Evolutionary conservation across 306 rosid genomes (phyloP), one percentile per base, ranked within the genome.

Genomic region (Cyamopsis tetragonoloba): DNA sequence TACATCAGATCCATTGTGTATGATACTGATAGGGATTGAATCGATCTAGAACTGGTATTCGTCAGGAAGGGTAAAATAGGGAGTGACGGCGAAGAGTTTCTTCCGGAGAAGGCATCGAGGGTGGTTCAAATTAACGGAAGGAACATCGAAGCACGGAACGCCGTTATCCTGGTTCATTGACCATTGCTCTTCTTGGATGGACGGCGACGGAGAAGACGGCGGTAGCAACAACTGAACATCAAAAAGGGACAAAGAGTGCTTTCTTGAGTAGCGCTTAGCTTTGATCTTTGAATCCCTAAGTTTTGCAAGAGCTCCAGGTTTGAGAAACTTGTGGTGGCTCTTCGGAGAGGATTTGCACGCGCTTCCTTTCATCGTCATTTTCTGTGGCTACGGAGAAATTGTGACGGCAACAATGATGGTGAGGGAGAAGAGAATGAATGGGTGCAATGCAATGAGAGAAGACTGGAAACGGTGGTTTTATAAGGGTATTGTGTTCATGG

Each of bases 81-180:
- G 84, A 17, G 55, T 51, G 43, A 72, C 79, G 0, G 79, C 86
- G 1, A 69, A 57, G n/a, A 78, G 59, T 55, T 75, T 81, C 77
- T 75, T 81, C 8, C 76, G 20, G 20, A 13, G 43, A 1, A 84
- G 35, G 58, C 77, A 68, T 0, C 12, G 34, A 6, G 85, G 81
- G 43, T 51, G 67, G 55, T 58, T 24, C 64, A 17, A 11, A 50
- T 4, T 44, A 13, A 9, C 1, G 49, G 42, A 15, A 0, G 37
- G 22, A 12, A n/a, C n/a, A n/a, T 47, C 27, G 19, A 81, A 81
- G 47, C 51, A 68, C 2, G 86, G 76, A 48, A 72, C 8, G 3
- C 63, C 68, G 12, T 44, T 31, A 53, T 58, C 50, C 2, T 7
- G 62, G 24, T 72, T 15, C 1, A 2, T 28, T 5, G 18, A 15